phyloP scores from a whole-genome alignment of 371 early-diverging fungal species.

The Haplosporangium sp. region DNA sequence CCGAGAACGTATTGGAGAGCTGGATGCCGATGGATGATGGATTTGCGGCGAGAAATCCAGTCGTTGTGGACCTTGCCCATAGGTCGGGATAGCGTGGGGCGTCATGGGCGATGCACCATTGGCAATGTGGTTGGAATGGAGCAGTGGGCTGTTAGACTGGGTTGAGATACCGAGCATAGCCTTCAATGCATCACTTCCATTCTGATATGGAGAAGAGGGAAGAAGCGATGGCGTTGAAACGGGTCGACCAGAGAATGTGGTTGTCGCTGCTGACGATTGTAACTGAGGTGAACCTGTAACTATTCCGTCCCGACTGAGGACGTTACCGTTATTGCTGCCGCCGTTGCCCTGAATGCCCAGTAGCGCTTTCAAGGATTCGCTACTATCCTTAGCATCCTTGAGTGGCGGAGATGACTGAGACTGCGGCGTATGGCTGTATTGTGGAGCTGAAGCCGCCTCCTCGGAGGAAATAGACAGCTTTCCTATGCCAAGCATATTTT shows the following conservation, averaged over 20 bases:
- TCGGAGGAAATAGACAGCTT: slow-evolving; percentile 8
- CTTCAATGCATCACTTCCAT: slow-evolving; percentile 44
- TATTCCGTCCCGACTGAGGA: slow-evolving; percentile 13
- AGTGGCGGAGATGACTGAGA: slow-evolving; percentile 11
- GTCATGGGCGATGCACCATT: slow-evolving; percentile 6
- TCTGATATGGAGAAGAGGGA: slow-evolving; percentile 16
- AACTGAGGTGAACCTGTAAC: slow-evolving; percentile 26
- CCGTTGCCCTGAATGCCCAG: slow-evolving; percentile 29
- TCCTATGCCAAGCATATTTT: slow-evolving; percentile 49
- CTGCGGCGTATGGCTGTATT: slow-evolving; percentile 8
- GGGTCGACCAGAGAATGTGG: slow-evolving; percentile 1
- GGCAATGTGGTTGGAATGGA: slow-evolving; percentile 3
- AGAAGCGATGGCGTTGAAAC: slow-evolving; percentile 18
- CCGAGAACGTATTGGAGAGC: slow-evolving; percentile 9
- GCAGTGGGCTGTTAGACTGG: slow-evolving; percentile 16
- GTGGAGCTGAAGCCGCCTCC: slow-evolving; percentile 1
- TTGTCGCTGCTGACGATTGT: slow-evolving; percentile 12
- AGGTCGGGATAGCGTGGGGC: neutral
- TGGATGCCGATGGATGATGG: slow-evolving; percentile 17
- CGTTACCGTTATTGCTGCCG: slow-evolving; percentile 4
- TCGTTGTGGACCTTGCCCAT: slow-evolving; percentile 7
- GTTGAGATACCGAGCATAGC: slow-evolving; percentile 43
- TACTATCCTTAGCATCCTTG: slow-evolving; percentile 13
- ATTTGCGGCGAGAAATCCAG: slow-evolving; percentile 23
- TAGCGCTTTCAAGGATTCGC: slow-evolving; percentile 42